These are phyloP conservation scores for Diaporthe nobilis DNA, from an alignment of 2,329 filamentous ascomycete genomes.

Conservation along the genomic window DNA sequence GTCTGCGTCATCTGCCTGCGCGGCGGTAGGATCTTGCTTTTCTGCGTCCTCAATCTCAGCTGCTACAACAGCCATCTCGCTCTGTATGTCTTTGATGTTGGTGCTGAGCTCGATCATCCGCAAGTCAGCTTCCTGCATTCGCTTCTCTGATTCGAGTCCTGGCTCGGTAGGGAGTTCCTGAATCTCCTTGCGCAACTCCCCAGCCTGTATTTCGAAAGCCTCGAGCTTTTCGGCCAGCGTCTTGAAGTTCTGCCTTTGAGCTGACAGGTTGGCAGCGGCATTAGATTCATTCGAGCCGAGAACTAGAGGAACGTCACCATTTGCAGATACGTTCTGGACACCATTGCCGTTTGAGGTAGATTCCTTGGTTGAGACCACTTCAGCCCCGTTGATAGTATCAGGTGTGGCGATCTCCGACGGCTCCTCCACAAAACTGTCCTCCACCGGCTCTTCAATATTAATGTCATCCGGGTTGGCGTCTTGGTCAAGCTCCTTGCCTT, in stretches of 20 bases:
- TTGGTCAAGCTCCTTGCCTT: conserved; percentile 45
- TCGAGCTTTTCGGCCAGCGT: conserved; percentile 52
- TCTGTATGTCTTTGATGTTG: conserved; percentile 52
- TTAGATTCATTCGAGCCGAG: conserved; percentile 39
- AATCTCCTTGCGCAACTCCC: conserved; percentile 50
- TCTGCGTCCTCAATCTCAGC: conserved; percentile 55
- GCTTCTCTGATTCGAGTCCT: conserved; percentile 41
- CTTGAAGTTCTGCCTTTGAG: conserved; percentile 53
- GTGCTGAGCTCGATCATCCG: conserved; percentile 50
- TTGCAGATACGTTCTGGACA: conserved; percentile 2
- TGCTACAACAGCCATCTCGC: conserved; percentile 54
- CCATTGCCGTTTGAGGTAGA: conserved; percentile 24
- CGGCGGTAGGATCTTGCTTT: conserved; percentile 43
- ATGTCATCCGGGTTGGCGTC: conserved; percentile 63
- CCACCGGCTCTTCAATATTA: conserved; percentile 60
- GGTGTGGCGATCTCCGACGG: conserved; percentile 36
- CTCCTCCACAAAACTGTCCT: conserved; percentile 36
- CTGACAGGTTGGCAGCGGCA: conserved; percentile 45
- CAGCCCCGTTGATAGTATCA: conserved; percentile 40
- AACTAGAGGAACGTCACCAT: background rate
- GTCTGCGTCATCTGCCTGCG: conserved; percentile 43
- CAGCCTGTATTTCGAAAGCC: conserved; percentile 50
- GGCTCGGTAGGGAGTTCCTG: conserved; percentile 44
- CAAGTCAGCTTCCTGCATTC: conserved; percentile 47
- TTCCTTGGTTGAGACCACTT: conserved; percentile 41